Percentiles rank a stretch among this genome's conserved stretches.
These are phyloP conservation scores for Eimeria praecox DNA, from an alignment of 169 alveolate species.

Conservation along the genomic window DNA sequence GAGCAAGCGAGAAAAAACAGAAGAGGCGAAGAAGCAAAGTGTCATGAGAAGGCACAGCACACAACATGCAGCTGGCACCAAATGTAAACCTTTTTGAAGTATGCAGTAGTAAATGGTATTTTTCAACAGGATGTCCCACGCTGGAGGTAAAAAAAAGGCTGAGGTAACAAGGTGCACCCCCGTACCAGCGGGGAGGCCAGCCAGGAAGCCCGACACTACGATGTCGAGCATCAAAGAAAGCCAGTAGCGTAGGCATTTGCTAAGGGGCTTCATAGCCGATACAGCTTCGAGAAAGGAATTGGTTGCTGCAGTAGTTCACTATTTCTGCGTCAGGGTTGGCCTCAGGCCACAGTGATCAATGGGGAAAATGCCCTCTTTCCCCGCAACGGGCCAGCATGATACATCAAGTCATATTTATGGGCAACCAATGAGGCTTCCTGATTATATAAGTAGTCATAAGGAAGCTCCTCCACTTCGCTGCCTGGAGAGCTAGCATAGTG, in stretches of 20 bases:
- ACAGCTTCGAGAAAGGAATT: not conserved
- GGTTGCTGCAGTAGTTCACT: not conserved
- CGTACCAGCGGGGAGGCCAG: too few relatives aligned
- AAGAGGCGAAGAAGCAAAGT: not conserved
- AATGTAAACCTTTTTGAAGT: not conserved
- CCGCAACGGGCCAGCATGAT: not conserved
- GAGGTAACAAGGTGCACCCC: slow-evolving; percentile 8
- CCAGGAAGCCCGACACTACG: not conserved
- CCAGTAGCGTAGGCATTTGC: not conserved
- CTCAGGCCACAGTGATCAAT: not conserved
- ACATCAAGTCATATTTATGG: not conserved
- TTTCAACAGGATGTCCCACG: not conserved
- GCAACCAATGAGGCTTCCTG: not conserved
- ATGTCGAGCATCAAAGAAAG: not conserved
- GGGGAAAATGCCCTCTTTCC: not conserved
- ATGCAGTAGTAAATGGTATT: not conserved
- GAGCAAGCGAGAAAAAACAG: too few relatives aligned
- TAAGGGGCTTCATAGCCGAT: not conserved
- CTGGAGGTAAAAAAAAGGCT: not conserved
- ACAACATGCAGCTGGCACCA: not conserved
- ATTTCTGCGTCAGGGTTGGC: not conserved
- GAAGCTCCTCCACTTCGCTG: not conserved
- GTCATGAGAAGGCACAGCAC: not conserved
- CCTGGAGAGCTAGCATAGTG: not conserved
- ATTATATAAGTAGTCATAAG: not conserved